Conservation (phyloP, 805 yeast genomes). For the Saccharomyces mikatae region DNA sequence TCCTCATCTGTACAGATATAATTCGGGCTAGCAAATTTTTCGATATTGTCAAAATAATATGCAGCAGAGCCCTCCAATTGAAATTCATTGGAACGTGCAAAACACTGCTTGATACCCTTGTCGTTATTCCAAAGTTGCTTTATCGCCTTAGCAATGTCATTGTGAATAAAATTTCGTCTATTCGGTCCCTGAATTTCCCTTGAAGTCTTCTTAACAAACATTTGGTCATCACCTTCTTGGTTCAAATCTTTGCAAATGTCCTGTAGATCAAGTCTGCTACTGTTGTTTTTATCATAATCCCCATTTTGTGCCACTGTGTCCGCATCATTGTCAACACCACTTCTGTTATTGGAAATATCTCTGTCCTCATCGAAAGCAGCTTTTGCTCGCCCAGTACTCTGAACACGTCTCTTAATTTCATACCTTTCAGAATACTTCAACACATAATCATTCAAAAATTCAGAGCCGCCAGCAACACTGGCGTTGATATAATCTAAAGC, state of each 20-base stretch:
- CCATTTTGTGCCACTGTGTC: not conserved
- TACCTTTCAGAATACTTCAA: slow-evolving; percentile 50
- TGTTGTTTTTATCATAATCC: not conserved
- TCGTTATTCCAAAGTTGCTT: slow-evolving; percentile 61
- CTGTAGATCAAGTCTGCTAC: slow-evolving; percentile 4
- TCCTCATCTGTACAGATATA: slow-evolving; percentile 75
- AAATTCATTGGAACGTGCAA: slow-evolving; percentile 58
- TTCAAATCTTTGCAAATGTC: slow-evolving; percentile 23
- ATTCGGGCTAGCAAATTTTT: slow-evolving; percentile 51
- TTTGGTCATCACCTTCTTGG: slow-evolving; percentile 19
- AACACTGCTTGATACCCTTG: slow-evolving; percentile 54
- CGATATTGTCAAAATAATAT: slow-evolving; percentile 71
- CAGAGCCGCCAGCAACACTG: slow-evolving; percentile 55
- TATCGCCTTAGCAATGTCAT: slow-evolving; percentile 67
- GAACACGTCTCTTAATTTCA: slow-evolving; percentile 41
- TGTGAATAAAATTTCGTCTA: slow-evolving; percentile 1
- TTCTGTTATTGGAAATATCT: slow-evolving; percentile 1
- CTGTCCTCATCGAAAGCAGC: slow-evolving; percentile 20
- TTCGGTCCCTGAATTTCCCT: slow-evolving; percentile 25
- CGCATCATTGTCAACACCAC: slow-evolving; percentile 16
- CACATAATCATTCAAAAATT: slow-evolving; percentile 56
- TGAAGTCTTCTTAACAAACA: slow-evolving; percentile 16
- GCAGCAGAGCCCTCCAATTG: slow-evolving; percentile 79
- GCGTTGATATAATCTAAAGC: slow-evolving; percentile 58
- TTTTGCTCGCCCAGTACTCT: slow-evolving; percentile 48